Conservation (phyloP, 75 land plant genomes). For the Isoetes taiwanensis region DNA sequence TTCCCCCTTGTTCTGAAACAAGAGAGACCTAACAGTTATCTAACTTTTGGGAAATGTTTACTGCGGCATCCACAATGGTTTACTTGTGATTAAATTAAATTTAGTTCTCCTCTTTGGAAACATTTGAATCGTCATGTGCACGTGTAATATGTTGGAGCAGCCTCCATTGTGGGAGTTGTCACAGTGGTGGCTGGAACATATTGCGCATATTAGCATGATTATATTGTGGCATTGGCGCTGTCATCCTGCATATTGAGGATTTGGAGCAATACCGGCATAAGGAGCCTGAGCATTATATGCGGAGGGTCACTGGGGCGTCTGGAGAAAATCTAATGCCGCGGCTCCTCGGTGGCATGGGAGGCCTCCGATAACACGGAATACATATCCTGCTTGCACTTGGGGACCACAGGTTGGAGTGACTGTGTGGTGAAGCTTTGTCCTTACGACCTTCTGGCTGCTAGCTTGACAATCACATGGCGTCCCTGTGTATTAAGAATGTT, state of each 20-base stretch:
- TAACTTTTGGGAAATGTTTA: too few species aligned
- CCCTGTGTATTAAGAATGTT: neutral
- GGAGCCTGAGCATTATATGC: neutral
- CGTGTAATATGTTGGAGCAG: too few species aligned
- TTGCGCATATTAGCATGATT: too few species aligned
- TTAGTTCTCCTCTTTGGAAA: too few species aligned
- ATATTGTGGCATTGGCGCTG: neutral
- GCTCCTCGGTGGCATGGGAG: too few species aligned
- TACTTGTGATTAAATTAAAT: too few species aligned
- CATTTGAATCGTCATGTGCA: too few species aligned
- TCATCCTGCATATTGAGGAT: neutral
- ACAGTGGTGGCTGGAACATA: too few species aligned
- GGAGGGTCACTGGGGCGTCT: neutral
- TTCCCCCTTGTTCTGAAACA: too few species aligned
- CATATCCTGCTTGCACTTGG: neutral
- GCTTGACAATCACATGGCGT: neutral
- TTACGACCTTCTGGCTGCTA: slow-evolving; percentile 1
- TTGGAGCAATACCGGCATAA: neutral
- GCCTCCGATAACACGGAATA: neutral
- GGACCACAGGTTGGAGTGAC: neutral
- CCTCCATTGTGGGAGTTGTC: too few species aligned
- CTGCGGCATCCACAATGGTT: too few species aligned
- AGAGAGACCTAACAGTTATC: too few species aligned
- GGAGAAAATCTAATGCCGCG: neutral
- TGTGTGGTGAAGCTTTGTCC: neutral